Conservation (phyloP, 2,329 filamentous ascomycete species). For the Blastomyces parvus region DNA sequence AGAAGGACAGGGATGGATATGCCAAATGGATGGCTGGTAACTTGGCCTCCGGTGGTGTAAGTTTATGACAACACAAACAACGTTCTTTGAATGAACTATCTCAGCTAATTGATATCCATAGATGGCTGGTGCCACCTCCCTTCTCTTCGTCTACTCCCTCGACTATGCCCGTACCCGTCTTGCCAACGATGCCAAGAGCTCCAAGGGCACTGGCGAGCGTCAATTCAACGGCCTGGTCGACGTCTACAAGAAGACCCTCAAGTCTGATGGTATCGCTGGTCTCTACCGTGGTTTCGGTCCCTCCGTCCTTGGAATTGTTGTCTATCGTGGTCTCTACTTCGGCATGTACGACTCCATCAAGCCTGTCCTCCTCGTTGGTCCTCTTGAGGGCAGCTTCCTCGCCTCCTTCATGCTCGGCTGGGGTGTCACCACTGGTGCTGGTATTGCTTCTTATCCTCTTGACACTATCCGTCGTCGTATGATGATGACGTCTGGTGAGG, state of each 20-base stretch:
- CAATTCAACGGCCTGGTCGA: constrained; percentile 99
- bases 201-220: constrained; percentile 88
- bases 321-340: constrained; percentile 99
- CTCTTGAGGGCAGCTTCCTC: constrained; percentile 96
- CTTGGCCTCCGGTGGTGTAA: constrained; percentile 98
- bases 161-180: constrained; percentile 99
- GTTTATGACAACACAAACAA: constrained; percentile 22
- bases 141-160: constrained; percentile 99
- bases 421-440: constrained; percentile 98
- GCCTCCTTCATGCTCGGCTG: constrained; percentile 98
- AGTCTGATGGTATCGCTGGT: constrained; percentile 96
- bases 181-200: constrained; percentile 99
- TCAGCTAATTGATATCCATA: constrained; percentile 26
- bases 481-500: constrained; percentile 95
- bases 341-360: constrained; percentile 99
- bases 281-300: constrained; percentile 99
- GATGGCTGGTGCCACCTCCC: constrained; percentile 98
- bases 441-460: constrained; percentile 99
- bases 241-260: constrained; percentile 99
- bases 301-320: constrained; percentile 96
- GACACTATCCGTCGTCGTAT: constrained; percentile 99
- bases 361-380: constrained; percentile 87
- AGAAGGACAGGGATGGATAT: constrained; percentile 99
- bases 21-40: constrained; percentile 99
- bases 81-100: not conserved